These are phyloP conservation scores for Stachybotrys echinatus DNA, from an alignment of 2,329 filamentous ascomycete genomes.

Conservation along the genomic window DNA sequence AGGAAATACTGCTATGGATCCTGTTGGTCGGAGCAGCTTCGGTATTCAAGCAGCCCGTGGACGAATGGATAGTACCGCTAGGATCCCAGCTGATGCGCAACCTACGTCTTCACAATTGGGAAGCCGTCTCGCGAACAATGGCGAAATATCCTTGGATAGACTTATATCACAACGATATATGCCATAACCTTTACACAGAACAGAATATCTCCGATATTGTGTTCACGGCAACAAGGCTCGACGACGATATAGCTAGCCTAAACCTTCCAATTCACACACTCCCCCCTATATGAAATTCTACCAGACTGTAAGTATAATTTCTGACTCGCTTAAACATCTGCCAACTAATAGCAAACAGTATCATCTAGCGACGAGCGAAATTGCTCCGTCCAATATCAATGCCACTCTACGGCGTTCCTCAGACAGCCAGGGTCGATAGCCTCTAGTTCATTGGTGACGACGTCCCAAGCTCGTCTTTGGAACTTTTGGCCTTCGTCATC, in stretches of 20 bases:
- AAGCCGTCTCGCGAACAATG: constrained; percentile 1
- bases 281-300: too few relatives aligned
- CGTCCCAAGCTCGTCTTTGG: constrained; percentile 20
- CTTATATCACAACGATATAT: background rate
- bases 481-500: constrained; percentile 10
- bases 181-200: background rate
- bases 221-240: too few relatives aligned
- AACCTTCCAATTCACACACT: too few relatives aligned
- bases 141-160: constrained; percentile 5
- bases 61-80: constrained; percentile 2
- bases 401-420: constrained; percentile 3
- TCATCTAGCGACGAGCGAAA: too few relatives aligned
- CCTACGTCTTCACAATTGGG: constrained; percentile 1
- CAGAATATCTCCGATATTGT: too few relatives aligned
- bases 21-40: background rate
- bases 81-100: constrained; percentile 1
- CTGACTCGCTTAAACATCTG: too few relatives aligned
- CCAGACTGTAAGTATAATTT: too few relatives aligned
- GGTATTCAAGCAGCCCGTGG: background rate
- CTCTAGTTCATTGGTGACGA: constrained; percentile 20
- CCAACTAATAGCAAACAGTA: too few relatives aligned
- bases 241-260: too few relatives aligned
- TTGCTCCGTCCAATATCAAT: too few relatives aligned
- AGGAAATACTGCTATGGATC: background rate
- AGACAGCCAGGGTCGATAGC: constrained; percentile 19